Conservation (phyloP, 176 grass and related monocot species). For the Eragrostis nindensis region DNA sequence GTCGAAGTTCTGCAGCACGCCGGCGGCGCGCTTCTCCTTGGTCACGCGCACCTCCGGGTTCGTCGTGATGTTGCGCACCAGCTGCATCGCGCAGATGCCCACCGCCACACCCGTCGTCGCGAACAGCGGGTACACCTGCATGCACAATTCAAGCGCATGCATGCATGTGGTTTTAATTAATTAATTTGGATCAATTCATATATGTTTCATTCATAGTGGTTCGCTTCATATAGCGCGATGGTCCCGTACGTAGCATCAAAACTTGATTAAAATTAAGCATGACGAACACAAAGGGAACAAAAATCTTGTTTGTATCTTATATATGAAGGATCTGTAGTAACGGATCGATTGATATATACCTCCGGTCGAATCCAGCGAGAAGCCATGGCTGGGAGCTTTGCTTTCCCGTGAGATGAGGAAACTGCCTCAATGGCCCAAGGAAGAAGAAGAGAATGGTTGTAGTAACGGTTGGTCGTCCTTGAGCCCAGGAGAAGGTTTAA, state of each 20-base stretch:
- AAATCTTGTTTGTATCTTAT: too few species aligned
- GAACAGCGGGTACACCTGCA: constrained; percentile 69
- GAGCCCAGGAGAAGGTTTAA: constrained; percentile 16
- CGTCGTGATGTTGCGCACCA: constrained; percentile 64
- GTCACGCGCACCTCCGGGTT: constrained; percentile 77
- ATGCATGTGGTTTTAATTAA: too few species aligned
- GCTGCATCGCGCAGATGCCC: constrained; percentile 76
- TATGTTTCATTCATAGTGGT: too few species aligned
- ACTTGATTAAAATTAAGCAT: too few species aligned
- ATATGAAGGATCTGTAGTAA: not conserved
- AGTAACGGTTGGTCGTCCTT: constrained; percentile 15
- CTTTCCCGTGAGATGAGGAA: not conserved
- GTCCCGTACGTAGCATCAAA: too few species aligned
- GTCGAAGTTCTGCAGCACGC: constrained; percentile 64
- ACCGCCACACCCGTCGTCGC: constrained; percentile 47
- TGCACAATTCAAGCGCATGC: not conserved
- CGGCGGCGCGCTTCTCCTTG: constrained; percentile 67
- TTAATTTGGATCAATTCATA: too few species aligned
- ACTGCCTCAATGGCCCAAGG: not conserved
- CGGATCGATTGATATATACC: constrained; percentile 5
- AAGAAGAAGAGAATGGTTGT: not conserved
- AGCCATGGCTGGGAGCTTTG: not conserved
- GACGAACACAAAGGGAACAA: too few species aligned
- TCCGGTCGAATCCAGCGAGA: constrained; percentile 40
- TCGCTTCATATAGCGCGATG: too few species aligned